Evolutionary conservation across 2,329 filamentous ascomycete genomes (phyloP), one percentile per base, ranked within the genome.

Genomic region (Calcarisporium arbuscula): DNA sequence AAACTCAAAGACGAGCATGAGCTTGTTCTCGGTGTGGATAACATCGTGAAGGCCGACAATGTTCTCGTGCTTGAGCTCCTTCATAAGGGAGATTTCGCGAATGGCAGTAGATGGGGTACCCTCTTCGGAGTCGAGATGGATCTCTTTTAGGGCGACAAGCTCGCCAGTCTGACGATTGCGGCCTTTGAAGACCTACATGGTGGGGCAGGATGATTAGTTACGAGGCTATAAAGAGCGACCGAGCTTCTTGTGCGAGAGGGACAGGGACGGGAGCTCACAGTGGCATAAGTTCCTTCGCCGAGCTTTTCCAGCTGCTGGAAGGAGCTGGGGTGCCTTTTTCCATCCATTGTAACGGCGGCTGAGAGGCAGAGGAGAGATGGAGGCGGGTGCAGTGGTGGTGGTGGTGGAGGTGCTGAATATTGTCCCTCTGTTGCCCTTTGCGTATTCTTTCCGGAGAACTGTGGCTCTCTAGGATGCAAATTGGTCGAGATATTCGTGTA

Each of bases 231-330:
- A 25, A 25, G 10, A 25, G 22, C 10, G 10, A 25, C 22, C 22
- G 10, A 23, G 19, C n/a, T 14, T 19, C 21, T 17, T 19, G 30
- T 10, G 11, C 11, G 25, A 8, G 30, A n/a, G n/a, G 16, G 11
- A 9, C 6, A 21, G 23, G n/a, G 15, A 28, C 15, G 18, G 19
- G 25, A 28, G 48, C 80, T 54, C 71, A 95, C 92, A 21, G 92
- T 98, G 21, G 92, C 92, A 77, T 98, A 98, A 20, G 92, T 98
- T 42, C 92, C 92, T 70, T 98, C 92, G 54, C 92, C 92, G 47
- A 98, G 76, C 83, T 90, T 98, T 66, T 98, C 92, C 60, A 96
- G 77, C 79, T 96, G 92, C 74, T 96, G 90, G 72, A 98, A 98
- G 43, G 90, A 96, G 67, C 85, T 94, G 37, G 90, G 89, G 54